Conservation (phyloP, 352 stramenopile genomes). For the Phytophthora sansomeana region DNA sequence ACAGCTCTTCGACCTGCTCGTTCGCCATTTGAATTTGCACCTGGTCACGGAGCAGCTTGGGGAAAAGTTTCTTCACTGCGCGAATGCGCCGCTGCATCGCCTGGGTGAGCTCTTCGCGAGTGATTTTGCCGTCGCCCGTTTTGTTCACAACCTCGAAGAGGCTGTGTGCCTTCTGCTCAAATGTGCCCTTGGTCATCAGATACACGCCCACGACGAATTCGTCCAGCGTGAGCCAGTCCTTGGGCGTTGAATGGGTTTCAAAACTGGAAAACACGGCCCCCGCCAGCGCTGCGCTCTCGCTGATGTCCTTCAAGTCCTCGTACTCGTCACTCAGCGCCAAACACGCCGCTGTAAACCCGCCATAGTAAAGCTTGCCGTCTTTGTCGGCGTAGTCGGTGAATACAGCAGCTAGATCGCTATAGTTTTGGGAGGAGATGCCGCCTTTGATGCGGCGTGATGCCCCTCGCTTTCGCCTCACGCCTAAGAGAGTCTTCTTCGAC, state of each 20-base stretch:
- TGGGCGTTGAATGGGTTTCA: constrained; percentile 57
- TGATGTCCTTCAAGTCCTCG: constrained; percentile 68
- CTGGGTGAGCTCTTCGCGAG: constrained; percentile 71
- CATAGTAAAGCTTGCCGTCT: constrained; percentile 65
- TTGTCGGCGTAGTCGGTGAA: constrained; percentile 64
- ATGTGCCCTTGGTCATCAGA: constrained; percentile 81
- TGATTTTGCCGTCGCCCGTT: constrained; percentile 74
- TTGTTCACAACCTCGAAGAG: constrained; percentile 83
- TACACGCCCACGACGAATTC: constrained; percentile 87
- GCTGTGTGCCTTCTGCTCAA: constrained; percentile 81
- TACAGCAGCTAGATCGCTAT: constrained; percentile 55
- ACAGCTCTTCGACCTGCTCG: constrained; percentile 47
- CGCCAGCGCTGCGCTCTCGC: constrained; percentile 66
- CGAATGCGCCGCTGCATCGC: constrained; percentile 78
- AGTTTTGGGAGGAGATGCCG: constrained; percentile 62
- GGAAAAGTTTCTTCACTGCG: constrained; percentile 80
- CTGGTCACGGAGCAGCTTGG: constrained; percentile 76
- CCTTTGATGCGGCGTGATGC: constrained; percentile 48
- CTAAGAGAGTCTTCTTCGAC: constrained; percentile 16
- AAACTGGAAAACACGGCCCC: constrained; percentile 83
- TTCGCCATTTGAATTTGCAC: constrained; percentile 69
- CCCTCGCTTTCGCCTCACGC: constrained; percentile 27
- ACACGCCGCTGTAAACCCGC: constrained; percentile 70
- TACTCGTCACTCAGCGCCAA: constrained; percentile 64
- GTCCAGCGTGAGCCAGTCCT: constrained; percentile 77